phyloP scores from a whole-genome alignment of 495 filamentous ascomycete genomes.

The Beverwykella pulmonaria region DNA sequence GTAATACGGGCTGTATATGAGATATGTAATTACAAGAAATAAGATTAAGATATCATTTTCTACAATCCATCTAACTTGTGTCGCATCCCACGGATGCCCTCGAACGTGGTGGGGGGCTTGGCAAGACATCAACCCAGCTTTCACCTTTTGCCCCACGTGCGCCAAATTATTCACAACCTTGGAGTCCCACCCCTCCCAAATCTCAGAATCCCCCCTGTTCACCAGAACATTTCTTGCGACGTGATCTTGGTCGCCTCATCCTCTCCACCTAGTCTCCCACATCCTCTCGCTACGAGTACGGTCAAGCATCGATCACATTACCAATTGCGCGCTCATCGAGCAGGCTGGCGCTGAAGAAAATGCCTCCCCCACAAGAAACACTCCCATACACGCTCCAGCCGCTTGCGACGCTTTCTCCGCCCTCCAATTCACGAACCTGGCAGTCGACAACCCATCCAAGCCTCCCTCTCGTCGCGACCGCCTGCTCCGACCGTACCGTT shows the following conservation, averaged over 20 bases:
- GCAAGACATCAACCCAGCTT: not conserved
- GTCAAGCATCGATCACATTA: not conserved
- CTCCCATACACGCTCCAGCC: slow-evolving; percentile 27
- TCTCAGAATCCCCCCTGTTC: not conserved
- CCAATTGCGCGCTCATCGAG: not conserved
- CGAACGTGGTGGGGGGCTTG: not conserved
- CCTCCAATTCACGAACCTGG: slow-evolving; percentile 82
- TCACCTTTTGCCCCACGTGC: not conserved
- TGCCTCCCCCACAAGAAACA: slow-evolving; percentile 24
- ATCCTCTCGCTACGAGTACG: not conserved
- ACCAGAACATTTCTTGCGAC: not conserved
- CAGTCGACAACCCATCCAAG: slow-evolving; percentile 80
- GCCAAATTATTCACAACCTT: not conserved
- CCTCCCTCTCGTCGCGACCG: slow-evolving; percentile 84
- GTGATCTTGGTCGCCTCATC: not conserved
- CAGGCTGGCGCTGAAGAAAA: slow-evolving; percentile 7
- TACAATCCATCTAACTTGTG: not conserved
- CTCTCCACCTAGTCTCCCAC: not conserved
- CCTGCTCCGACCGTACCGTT: slow-evolving; percentile 80
- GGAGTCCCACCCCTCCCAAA: no score
- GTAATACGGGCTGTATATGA: not conserved
- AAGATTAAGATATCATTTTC: not conserved
- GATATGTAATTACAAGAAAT: not conserved
- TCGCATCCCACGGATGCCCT: not conserved
- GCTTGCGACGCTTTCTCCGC: slow-evolving; percentile 60